These are phyloP conservation scores for Delphinella strobiligena DNA, from an alignment of 2,329 filamentous ascomycete genomes.

Conservation along the genomic window DNA sequence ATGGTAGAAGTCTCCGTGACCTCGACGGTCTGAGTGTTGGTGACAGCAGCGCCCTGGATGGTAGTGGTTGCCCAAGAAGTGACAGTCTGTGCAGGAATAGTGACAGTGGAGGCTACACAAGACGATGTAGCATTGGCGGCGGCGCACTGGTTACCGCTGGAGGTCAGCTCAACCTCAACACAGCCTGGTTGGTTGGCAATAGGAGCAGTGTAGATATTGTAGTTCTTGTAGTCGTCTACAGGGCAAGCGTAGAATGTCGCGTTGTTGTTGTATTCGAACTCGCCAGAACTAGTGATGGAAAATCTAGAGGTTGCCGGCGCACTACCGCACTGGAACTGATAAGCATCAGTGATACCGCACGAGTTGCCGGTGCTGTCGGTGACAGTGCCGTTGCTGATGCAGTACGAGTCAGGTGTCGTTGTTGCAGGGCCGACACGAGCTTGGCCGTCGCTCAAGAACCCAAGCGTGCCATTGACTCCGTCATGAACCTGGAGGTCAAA, in stretches of 20 bases:
- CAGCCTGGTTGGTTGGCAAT: slow-evolving; percentile 7
- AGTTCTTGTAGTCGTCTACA: slow-evolving; percentile 38
- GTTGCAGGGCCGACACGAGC: slow-evolving; percentile 39
- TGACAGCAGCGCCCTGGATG: too few species aligned
- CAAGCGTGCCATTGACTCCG: slow-evolving; percentile 34
- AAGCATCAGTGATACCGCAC: slow-evolving; percentile 49
- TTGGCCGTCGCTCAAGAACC: slow-evolving; percentile 49
- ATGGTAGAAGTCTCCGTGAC: too few species aligned
- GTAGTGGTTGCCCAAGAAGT: too few species aligned
- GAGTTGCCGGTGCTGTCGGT: slow-evolving; percentile 43
- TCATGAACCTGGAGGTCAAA: slow-evolving; percentile 1
- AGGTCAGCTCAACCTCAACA: slow-evolving; percentile 3
- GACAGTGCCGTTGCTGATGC: slow-evolving; percentile 39
- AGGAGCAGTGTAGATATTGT: slow-evolving; percentile 22
- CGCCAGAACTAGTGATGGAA: slow-evolving; percentile 38
- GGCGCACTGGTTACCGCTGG: slow-evolving; percentile 10
- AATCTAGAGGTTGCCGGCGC: slow-evolving; percentile 40
- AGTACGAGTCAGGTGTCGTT: too few species aligned
- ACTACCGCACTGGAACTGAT: slow-evolving; percentile 48
- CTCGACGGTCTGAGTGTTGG: too few species aligned
- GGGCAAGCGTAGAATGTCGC: slow-evolving; percentile 47
- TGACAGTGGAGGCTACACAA: slow-evolving; percentile 1
- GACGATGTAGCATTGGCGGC: slow-evolving; percentile 1
- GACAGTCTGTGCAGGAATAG: slow-evolving; percentile 2
- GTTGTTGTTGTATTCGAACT: slow-evolving; percentile 38